Conservation (phyloP, 2,329 filamentous ascomycete species). For the Clonostachys solani region DNA sequence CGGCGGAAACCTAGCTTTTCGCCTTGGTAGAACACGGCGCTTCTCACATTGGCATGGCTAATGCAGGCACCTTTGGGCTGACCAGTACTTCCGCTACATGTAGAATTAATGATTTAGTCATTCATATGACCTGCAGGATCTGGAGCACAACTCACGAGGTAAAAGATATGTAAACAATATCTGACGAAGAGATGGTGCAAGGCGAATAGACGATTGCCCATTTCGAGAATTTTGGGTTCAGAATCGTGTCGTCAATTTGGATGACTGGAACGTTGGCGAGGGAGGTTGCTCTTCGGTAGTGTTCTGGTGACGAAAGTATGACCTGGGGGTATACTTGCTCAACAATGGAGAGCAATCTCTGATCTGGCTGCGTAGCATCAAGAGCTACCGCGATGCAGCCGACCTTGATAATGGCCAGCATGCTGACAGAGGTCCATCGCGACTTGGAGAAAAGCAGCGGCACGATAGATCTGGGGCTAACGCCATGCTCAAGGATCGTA, state of each 20-base stretch:
- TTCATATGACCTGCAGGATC: no score
- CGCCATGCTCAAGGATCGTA: slow-evolving; percentile 34
- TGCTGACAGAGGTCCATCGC: slow-evolving; percentile 10
- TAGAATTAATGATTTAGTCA: no score
- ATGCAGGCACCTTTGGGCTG: slow-evolving; percentile 13
- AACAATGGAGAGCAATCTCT: no score
- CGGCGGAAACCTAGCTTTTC: slow-evolving; percentile 1
- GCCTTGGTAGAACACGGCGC: slow-evolving; percentile 2
- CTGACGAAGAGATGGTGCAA: background rate
- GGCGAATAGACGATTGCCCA: no score
- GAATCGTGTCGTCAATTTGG: no score
- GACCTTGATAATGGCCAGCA: slow-evolving; percentile 10
- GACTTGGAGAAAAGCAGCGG: slow-evolving; percentile 28
- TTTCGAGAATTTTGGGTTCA: no score
- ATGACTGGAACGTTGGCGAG: no score
- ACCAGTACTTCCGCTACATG: slow-evolving; percentile 10
- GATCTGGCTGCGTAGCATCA: slow-evolving; percentile 1
- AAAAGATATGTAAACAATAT: slow-evolving; percentile 11
- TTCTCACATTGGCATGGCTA: slow-evolving; percentile 5
- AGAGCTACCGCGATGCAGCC: slow-evolving; percentile 10
- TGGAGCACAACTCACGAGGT: slow-evolving; percentile 1
- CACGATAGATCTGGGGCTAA: slow-evolving; percentile 48
- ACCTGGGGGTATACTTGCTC: background rate
- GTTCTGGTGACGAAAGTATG: background rate
- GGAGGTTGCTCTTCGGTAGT: no score